Base-by-base conservation (phyloP, 2,329 filamentous ascomycete genomes). In the Fusarium dlaminii region DNA sequence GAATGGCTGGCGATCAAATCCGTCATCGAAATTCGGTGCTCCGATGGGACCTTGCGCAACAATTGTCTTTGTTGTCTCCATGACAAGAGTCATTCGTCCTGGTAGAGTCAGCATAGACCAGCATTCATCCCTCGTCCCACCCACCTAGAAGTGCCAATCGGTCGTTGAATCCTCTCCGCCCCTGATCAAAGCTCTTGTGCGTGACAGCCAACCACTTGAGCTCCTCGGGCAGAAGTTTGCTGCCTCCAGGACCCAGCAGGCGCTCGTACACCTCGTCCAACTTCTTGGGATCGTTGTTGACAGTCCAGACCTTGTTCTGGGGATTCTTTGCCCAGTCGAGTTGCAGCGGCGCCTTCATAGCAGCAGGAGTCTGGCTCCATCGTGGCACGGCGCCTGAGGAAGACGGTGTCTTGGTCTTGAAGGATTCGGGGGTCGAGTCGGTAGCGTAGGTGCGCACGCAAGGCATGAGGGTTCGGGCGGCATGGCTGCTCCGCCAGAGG, bases 171-270 rank as follows among this genome's bases (percentile, higher is more conserved):
- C 96, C 96, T 86, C 95, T 92, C 79, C 94, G 88, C 59, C 95
- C 96, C 80, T 98, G 95, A 81, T 99, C 96, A 80, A 98, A 98
- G 84, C 95, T 98, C 89, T 98, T 98, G 83, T 98, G 96, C 75
- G 96, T 99, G 63, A 99, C 90, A 36, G 95, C 95, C 79, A 98
- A 86, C 96, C 96, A 99, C 85, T 98, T 98, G 71, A 96, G 87
- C 84, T 99, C 96, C 22, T 98, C 95, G 5, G 93, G 91, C 66
- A 99, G 87, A 81, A 96, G 82, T 77, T 88, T 89, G 75, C 93
- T 90, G 65, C 93, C 94, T 51, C 89, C 90, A 52, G 86, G 86
- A 11, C 95, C 96, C 63, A 98, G 84, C 76, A 98, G 89, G 60
- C 87, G 87, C 75, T 89, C 87, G 82, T 98, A 97, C 82, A 94